Evolutionary conservation across 73 alveolate genomes (phyloP), one percentile per base, ranked within the genome.

Genomic region (Symbiodinium natans): DNA sequence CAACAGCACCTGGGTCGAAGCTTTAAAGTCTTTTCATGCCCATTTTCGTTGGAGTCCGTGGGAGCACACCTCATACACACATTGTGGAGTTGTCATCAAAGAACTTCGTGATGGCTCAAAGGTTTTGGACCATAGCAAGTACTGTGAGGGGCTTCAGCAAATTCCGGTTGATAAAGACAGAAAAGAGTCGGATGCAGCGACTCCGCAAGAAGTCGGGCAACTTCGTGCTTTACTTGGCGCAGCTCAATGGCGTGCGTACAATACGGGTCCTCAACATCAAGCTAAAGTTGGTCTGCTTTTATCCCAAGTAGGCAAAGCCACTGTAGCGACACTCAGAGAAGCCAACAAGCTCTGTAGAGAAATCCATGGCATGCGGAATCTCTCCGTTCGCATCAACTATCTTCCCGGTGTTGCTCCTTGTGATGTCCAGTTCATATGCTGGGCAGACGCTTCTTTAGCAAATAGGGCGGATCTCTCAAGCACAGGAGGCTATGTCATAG

Each of bases 1-100:
- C 1, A 0, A 9, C 15, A 3, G 34, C 1, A n/a, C 1, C 46
- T 52, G 27, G 39, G 41, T 3, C 13, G 2, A 31, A 36, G 82
- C 83, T 0, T 9, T 86, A 2, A 1, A 6, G 11, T 7, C 38
- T 40, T 27, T 86, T 59, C 31, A 48, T 27, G 43, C 46, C 52
- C 38, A 36, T 9, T 86, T 46, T 34, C 54, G 40, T 23, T 86
- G 93, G 93, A 15, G 41, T 27, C 83, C 82, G 10, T 86, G 93
- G 93, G 93, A 86, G 25, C 74, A 56, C 31, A 56, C 33, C 31
- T 36, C 38, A 1, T 74, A 34, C 39, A 10, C 54, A 1, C 93
- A 86, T 25, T 86, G 93, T 27, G 93, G 93, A 3, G 41, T 86
- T 15, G 56, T 33, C 23, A 40, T 86, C 52, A 3, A 27, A 1